phyloP scores from a whole-genome alignment of 169 alveolate species.

The Plasmodium billcollinsi region DNA sequence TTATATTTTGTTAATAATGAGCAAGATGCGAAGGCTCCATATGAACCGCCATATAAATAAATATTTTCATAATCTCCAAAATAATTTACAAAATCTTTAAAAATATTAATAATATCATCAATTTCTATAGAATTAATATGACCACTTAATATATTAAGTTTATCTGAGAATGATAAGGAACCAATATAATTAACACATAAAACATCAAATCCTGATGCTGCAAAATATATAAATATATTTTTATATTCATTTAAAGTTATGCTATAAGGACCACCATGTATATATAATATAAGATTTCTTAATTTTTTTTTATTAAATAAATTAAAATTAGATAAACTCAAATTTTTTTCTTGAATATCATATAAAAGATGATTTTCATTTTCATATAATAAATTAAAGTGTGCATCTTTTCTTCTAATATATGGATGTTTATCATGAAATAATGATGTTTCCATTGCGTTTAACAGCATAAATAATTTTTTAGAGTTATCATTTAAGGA shows the following conservation, averaged over 20 bases:
- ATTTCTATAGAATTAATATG: constrained; percentile 49
- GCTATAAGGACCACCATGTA: constrained; percentile 77
- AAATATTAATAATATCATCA: constrained; percentile 30
- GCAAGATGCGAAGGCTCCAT: constrained; percentile 59
- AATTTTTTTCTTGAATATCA: constrained; percentile 34
- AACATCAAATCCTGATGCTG: constrained; percentile 75
- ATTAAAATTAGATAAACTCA: constrained; percentile 65
- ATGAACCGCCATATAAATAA: constrained; percentile 66
- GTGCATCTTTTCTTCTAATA: constrained; percentile 65
- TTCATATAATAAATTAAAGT: constrained; percentile 56
- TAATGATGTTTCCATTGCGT: constrained; percentile 47
- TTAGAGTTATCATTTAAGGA: constrained; percentile 39
- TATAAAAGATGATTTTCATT: constrained; percentile 1
- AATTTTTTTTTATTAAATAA: constrained; percentile 51
- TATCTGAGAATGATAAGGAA: constrained; percentile 19
- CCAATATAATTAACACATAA: constrained; percentile 63
- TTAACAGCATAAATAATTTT: constrained; percentile 49
- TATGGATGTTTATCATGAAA: constrained; percentile 72
- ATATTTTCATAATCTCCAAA: constrained; percentile 62
- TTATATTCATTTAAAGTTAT: constrained; percentile 28
- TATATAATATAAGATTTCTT: constrained; percentile 60
- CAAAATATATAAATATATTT: constrained; percentile 43
- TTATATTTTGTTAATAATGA: constrained; percentile 59
- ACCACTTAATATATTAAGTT: constrained; percentile 47
- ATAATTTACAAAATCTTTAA: constrained; percentile 10